Evolutionary conservation across 1,284 basidiomycete genomes (phyloP).

Genomic region (Rhizoctonia solani): DNA sequence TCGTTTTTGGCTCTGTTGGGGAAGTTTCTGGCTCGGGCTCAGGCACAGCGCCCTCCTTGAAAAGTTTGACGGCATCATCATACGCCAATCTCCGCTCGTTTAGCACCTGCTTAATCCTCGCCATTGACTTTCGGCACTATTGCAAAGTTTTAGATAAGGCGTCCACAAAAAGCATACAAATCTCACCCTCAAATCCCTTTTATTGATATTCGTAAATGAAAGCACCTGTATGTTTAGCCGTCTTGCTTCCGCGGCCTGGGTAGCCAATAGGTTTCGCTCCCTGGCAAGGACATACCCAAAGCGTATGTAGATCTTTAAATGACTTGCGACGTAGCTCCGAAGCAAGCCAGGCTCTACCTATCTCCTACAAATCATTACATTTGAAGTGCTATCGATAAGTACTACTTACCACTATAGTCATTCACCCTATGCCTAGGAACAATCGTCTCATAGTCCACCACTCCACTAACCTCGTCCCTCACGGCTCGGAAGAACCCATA

Average conservation of each 20-base stretch:
- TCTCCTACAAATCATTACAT: conserved; percentile 2
- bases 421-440: conserved; percentile 48
- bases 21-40: conserved; percentile 1
- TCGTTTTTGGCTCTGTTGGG: neutral
- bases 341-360: conserved; percentile 85
- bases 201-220: conserved; percentile 36
- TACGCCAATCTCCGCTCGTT: conserved; percentile 90
- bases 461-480: conserved; percentile 47
- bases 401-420: conserved; percentile 49
- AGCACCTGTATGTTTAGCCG: conserved; percentile 55
- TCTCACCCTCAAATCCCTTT: conserved; percentile 38
- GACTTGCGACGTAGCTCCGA: conserved; percentile 85
- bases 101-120: conserved; percentile 90
- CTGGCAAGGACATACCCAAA: conserved; percentile 90
- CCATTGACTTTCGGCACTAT: conserved; percentile 95
- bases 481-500: conserved; percentile 70
- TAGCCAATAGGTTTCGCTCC: conserved; percentile 86
- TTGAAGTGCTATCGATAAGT: conserved; percentile 30
- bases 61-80: conserved; percentile 60
- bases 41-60: conserved; percentile 8
- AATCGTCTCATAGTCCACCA: conserved; percentile 52
- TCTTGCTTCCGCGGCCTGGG: conserved; percentile 79
- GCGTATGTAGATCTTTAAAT: conserved; percentile 87
- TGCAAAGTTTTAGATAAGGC: conserved; percentile 8
- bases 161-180: conserved; percentile 44